Conservation (phyloP, 2,329 filamentous ascomycete species). For the Macroventuria anomochaeta region DNA sequence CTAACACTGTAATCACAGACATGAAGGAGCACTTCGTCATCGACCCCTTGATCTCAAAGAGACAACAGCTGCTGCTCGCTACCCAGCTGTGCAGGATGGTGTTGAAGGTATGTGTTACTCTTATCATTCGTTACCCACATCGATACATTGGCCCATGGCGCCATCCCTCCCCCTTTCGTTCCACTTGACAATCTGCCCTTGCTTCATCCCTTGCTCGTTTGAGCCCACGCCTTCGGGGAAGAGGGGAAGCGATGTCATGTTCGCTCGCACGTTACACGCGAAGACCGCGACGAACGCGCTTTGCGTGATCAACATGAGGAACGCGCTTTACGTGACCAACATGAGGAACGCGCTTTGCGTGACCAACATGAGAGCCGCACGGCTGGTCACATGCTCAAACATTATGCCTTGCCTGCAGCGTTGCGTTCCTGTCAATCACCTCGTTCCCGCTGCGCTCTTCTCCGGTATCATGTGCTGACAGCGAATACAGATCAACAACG, state of each 20-base stretch:
- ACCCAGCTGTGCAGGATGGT: slow-evolving; percentile 96
- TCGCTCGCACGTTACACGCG: slow-evolving; percentile 29
- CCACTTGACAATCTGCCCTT: slow-evolving; percentile 14
- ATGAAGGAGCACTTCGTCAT: slow-evolving; percentile 99
- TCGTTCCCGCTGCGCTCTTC: slow-evolving; percentile 6
- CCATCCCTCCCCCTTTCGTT: slow-evolving; percentile 19
- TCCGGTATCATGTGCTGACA: slow-evolving; percentile 23
- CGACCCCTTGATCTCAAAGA: slow-evolving; percentile 96
- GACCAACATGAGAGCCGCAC: slow-evolving; percentile 16
- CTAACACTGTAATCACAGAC: slow-evolving; percentile 59
- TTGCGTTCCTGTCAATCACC: slow-evolving; percentile 1
- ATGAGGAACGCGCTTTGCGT: slow-evolving; percentile 21
- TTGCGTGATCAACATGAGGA: no score
- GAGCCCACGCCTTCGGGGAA: slow-evolving; percentile 26
- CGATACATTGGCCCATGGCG: slow-evolving; percentile 29
- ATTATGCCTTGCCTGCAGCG: not conserved
- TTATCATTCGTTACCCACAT: slow-evolving; percentile 15
- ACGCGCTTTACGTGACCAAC: slow-evolving; percentile 21
- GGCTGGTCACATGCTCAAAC: slow-evolving; percentile 3
- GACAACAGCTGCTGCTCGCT: slow-evolving; percentile 92
- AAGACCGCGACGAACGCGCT: slow-evolving; percentile 17
- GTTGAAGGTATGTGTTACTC: slow-evolving; percentile 59
- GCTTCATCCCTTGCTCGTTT: slow-evolving; percentile 19
- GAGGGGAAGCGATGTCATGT: slow-evolving; percentile 23
- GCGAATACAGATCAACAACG: slow-evolving; percentile 73